Base-by-base conservation (phyloP, 176 grass and related monocot species). In the Bonia amplexicaulis region DNA sequence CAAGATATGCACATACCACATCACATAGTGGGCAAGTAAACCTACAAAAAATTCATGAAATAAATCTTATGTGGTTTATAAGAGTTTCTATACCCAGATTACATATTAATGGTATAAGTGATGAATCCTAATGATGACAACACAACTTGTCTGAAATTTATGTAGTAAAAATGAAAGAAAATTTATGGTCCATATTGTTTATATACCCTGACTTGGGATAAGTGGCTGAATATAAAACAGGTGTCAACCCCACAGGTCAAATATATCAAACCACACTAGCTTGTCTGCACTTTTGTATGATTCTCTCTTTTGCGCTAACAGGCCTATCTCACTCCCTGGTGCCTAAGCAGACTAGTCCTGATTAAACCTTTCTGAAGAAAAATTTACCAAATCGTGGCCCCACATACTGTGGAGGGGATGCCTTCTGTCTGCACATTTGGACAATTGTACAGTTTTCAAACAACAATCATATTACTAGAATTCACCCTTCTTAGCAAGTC, bases 211-310 rank as follows among this genome's bases (percentile, higher is more conserved):
- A 42, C 47, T 53, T 67, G 46, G 45, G 49, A 74, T 58, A 31
- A 85, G 20, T 69, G 54, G 78, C 25, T n/a, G 23, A 85, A 23
- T 17, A 69, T 0, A 37, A 69, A 69, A 77, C 37, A 85, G 20
- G 12, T 11, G 41, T 70, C 7, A 81, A 69, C 22, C 33, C 40
- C 52, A 71, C 40, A 11, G 12, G 27, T 45, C 37, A 58, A 71
- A 82, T n/a, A 78, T 64, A 68, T 27, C 44, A 47, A 78, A 44
- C 19, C 12, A 58, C 48, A 68, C 7, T 48, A 78, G 64, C 51
- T 78, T 78, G 60, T 46, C 6, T 22, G 53, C 45, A 51, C 13
- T 49, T 75, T 10, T 66, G 6, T 14, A 41, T 29, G 39, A 22
- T 27, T 55, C 48, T 54, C 22, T 27, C 47, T 54, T 70, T 57